phyloP scores from a whole-genome alignment of 345 rosid genomes.

The Acer saccharum region DNA sequence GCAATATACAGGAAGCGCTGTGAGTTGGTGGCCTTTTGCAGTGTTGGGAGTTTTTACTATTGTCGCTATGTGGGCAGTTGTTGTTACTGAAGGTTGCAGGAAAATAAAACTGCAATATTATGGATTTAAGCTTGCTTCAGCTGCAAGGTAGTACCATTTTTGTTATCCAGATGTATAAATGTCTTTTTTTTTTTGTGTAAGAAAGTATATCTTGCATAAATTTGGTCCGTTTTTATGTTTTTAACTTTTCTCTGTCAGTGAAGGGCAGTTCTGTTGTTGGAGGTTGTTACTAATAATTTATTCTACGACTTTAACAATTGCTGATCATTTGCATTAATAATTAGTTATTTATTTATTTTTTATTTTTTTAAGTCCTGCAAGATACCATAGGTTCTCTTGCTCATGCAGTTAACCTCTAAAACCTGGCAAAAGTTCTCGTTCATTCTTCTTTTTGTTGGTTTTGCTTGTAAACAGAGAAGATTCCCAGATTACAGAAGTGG shows the following conservation, averaged over 20 bases:
- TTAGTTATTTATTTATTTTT: no score
- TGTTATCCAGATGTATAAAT: slow-evolving; percentile 7
- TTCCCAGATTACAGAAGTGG: slow-evolving; percentile 90
- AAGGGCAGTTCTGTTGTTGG: slow-evolving; percentile 3
- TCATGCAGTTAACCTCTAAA: slow-evolving; percentile 14
- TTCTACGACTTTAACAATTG: slow-evolving; percentile 10
- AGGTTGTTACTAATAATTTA: background rate
- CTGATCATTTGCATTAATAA: slow-evolving; percentile 5
- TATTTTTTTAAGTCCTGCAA: background rate
- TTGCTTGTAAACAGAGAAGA: slow-evolving; percentile 64
- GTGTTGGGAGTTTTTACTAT: slow-evolving; percentile 69
- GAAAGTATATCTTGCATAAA: background rate
- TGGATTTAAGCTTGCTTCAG: slow-evolving; percentile 93
- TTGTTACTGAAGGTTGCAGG: slow-evolving; percentile 96
- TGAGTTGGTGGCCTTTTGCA: slow-evolving; percentile 78
- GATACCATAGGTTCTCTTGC: background rate
- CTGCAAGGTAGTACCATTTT: slow-evolving; percentile 57
- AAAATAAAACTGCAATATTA: slow-evolving; percentile 92
- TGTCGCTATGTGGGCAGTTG: slow-evolving; percentile 94
- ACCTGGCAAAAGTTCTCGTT: slow-evolving; percentile 6
- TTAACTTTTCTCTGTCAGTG: background rate
- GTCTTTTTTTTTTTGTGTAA: background rate
- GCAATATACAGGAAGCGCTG: slow-evolving; percentile 55
- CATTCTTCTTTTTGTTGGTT: slow-evolving; percentile 17
- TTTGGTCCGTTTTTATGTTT: background rate